phyloP scores from a whole-genome alignment of 2,329 filamentous ascomycete genomes.

The Colletotrichum limetticola region DNA sequence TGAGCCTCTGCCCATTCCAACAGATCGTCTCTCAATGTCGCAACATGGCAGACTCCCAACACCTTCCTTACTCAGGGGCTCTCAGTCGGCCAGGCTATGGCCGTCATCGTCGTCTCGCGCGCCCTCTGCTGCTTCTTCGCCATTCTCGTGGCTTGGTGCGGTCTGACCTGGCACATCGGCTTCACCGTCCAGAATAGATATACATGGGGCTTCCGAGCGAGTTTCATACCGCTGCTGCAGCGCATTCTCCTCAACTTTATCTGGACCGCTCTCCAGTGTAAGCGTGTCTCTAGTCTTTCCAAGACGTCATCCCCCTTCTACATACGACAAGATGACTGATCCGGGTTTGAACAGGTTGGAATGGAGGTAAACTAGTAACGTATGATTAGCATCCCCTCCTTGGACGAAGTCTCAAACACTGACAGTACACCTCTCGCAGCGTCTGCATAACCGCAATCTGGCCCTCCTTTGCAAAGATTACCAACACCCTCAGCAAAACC shows the following conservation, averaged over 20 bases:
- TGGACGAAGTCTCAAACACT: not conserved
- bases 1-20: not conserved
- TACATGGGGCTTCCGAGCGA: conserved; percentile 59
- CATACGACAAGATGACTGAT: not conserved
- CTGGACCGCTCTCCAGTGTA: conserved; percentile 41
- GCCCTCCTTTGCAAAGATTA: conserved; percentile 55
- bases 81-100: conserved; percentile 59
- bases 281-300: not conserved
- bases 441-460: conserved; percentile 56
- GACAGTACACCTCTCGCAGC: conserved; percentile 15
- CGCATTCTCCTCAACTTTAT: conserved; percentile 61
- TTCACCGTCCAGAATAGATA: conserved; percentile 61
- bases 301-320: not conserved
- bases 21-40: conserved; percentile 47
- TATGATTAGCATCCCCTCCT: not conserved
- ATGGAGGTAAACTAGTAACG: conserved; percentile 4
- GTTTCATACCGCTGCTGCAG: conserved; percentile 59
- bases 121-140: conserved; percentile 55
- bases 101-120: conserved; percentile 56
- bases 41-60: conserved; percentile 60
- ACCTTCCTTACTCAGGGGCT: conserved; percentile 58
- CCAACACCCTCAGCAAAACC: conserved; percentile 53
- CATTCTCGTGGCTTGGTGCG: conserved; percentile 57
- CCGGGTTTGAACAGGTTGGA: not conserved
- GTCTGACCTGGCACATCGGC: conserved; percentile 61